phyloP scores from a whole-genome alignment of 306 rosid genomes.

The Herpetospermum pedunculosum region DNA sequence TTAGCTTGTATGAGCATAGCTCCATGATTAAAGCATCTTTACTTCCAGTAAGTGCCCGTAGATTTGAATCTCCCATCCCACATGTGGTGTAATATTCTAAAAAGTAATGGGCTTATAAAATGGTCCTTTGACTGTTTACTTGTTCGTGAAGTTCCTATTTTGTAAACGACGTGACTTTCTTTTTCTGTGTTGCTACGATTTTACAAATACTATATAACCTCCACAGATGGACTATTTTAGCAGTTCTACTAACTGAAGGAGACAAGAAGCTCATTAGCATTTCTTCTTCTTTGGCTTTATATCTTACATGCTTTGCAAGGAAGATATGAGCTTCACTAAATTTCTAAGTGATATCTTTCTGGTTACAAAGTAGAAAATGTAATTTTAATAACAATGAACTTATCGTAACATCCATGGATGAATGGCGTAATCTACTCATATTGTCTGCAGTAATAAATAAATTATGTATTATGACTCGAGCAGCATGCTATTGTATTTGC shows the following conservation, averaged over 20 bases:
- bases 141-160: background rate
- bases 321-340: background rate
- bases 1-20: background rate
- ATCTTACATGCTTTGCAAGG: background rate
- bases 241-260: background rate
- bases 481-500: constrained; percentile 8
- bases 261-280: background rate
- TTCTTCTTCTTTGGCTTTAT: background rate
- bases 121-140: background rate
- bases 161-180: background rate
- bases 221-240: background rate
- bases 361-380: background rate
- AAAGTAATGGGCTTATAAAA: background rate
- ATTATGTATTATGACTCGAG: background rate
- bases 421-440: background rate
- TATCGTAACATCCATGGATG: background rate
- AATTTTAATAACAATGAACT: background rate
- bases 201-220: background rate
- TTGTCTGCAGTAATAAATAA: background rate
- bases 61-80: background rate
- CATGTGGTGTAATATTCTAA: no score
- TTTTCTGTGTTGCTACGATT: background rate
- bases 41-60: background rate
- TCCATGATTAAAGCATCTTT: background rate
- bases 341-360: background rate